Evolutionary conservation across 2,329 filamentous ascomycete genomes (phyloP).

Genomic region (Hymenoscyphus fraxineus): DNA sequence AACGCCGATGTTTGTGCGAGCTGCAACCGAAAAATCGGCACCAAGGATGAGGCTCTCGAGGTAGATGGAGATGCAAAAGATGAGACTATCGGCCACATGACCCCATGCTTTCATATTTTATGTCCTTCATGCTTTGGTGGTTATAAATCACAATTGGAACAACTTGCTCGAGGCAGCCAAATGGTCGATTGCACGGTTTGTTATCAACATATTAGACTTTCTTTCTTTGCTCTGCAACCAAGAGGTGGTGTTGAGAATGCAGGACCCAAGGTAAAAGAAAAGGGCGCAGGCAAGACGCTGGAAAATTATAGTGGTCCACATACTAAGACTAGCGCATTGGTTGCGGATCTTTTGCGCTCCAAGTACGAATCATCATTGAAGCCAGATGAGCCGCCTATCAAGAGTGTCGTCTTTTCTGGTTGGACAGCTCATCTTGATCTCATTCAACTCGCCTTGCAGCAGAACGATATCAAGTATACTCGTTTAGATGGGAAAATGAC

Average conservation of each 20-base stretch:
- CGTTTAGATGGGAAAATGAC: conserved; percentile 92
- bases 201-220: conserved; percentile 56
- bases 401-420: conserved; percentile 92
- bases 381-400: conserved; percentile 64
- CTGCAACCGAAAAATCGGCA: conserved; percentile 63
- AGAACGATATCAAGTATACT: conserved; percentile 62
- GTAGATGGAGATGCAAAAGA: conserved; percentile 53
- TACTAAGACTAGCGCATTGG: conserved; percentile 81
- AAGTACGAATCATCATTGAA: conserved; percentile 58
- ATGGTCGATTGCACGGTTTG: conserved; percentile 63
- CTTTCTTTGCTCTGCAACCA: conserved; percentile 64
- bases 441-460: conserved; percentile 75
- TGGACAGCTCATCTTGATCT: conserved; percentile 95
- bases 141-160: conserved; percentile 52
- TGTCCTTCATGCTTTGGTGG: conserved; percentile 68
- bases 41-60: conserved; percentile 50
- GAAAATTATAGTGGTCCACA: conserved; percentile 79
- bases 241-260: conserved; percentile 30
- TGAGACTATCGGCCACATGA: conserved; percentile 72
- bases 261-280: conserved; percentile 27
- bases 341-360: conserved; percentile 68
- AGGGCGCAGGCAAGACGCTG: conserved; percentile 51
- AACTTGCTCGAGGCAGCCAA: conserved; percentile 41
- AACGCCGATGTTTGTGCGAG: conserved; percentile 69
- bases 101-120: conserved; percentile 81